A percentile compares a stretch with the other conserved stretches of the same genome.
These are phyloP conservation scores for Zalerion maritima DNA, from an alignment of 495 filamentous ascomycete genomes.

Conservation along the genomic window DNA sequence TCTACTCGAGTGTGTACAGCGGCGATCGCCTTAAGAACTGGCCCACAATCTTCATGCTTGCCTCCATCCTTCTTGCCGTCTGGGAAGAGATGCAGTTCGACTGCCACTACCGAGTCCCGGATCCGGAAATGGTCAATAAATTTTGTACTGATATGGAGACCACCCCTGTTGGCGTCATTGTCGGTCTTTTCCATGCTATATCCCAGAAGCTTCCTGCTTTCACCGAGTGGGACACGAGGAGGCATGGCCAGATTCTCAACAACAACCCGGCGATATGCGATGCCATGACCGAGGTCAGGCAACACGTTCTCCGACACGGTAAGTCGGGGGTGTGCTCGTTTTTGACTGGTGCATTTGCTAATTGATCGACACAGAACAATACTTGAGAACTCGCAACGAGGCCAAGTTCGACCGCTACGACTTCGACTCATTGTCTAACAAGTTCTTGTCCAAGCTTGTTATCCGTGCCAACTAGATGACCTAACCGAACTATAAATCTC, in stretches of 20 bases:
- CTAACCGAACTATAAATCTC: constrained; percentile 14
- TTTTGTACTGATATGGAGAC: constrained; percentile 93
- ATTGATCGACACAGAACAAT: constrained; percentile 28
- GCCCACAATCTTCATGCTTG: constrained; percentile 93
- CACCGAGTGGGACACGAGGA: constrained; percentile 76
- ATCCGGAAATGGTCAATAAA: constrained; percentile 67
- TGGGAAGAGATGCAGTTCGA: constrained; percentile 99
- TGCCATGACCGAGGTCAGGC: constrained; percentile 82
- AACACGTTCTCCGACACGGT: constrained; percentile 84
- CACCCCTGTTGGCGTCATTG: constrained; percentile 84
- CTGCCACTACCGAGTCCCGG: constrained; percentile 79
- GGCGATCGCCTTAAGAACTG: constrained; percentile 91
- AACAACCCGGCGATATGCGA: constrained; percentile 83
- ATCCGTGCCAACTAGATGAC: constrained; percentile 67
- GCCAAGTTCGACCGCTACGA: constrained; percentile 74
- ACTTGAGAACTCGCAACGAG: constrained; percentile 37
- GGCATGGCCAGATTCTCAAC: constrained; percentile 74
- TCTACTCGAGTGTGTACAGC: constrained; percentile 88
- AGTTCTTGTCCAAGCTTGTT: constrained; percentile 84
- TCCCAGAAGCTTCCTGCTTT: constrained; percentile 85
- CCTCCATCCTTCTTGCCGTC: constrained; percentile 74
- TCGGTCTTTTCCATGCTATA: constrained; percentile 87
- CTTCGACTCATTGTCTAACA: constrained; percentile 88
- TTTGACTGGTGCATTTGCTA: constrained; percentile 1
- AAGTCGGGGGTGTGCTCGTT: constrained; percentile 18